A percentile compares a stretch with the other conserved stretches of the same genome.
phyloP scores from a whole-genome alignment of 495 filamentous ascomycete species.

The Opeltia flavorubescens region DNA sequence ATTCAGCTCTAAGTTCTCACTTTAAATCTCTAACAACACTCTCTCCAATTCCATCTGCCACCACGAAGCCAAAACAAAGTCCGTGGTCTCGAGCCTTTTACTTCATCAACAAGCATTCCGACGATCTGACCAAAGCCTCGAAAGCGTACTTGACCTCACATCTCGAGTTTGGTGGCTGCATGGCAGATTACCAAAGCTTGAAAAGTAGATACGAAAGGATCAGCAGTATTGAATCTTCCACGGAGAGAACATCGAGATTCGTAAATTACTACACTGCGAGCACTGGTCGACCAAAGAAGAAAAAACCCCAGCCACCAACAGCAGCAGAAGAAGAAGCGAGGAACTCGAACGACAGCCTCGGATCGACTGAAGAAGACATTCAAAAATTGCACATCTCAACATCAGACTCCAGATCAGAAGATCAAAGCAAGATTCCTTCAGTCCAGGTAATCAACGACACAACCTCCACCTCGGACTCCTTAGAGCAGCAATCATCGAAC shows the following conservation, averaged over 20 bases:
- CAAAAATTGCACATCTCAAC: not conserved
- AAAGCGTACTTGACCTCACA: conserved; percentile 64
- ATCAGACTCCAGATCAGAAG: not conserved
- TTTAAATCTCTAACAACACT: not conserved
- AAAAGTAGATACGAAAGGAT: conserved; percentile 53
- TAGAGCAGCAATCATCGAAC: not conserved
- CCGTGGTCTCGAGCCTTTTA: conserved; percentile 54
- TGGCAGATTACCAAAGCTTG: conserved; percentile 62
- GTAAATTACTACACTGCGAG: conserved; percentile 86
- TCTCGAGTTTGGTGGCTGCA: conserved; percentile 64
- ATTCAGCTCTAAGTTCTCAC: not conserved
- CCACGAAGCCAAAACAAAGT: conserved; percentile 41
- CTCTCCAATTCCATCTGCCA: not conserved
- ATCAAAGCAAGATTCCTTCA: not conserved
- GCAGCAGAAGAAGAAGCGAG: conserved; percentile 3
- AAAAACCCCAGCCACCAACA: conserved; percentile 16
- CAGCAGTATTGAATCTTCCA: conserved; percentile 52
- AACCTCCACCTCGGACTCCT: not conserved
- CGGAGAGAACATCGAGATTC: conserved; percentile 49
- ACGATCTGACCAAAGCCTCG: conserved; percentile 53
- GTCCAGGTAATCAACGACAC: not conserved
- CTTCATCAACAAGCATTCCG: conserved; percentile 68
- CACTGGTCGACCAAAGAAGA: conserved; percentile 47
- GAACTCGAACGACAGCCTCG: not conserved
- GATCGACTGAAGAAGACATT: not conserved